Percentiles rank a stretch among this genome's conserved stretches.
These are phyloP conservation scores for Trichothecium roseum DNA, from an alignment of 2,329 filamentous ascomycete species.

Conservation along the genomic window DNA sequence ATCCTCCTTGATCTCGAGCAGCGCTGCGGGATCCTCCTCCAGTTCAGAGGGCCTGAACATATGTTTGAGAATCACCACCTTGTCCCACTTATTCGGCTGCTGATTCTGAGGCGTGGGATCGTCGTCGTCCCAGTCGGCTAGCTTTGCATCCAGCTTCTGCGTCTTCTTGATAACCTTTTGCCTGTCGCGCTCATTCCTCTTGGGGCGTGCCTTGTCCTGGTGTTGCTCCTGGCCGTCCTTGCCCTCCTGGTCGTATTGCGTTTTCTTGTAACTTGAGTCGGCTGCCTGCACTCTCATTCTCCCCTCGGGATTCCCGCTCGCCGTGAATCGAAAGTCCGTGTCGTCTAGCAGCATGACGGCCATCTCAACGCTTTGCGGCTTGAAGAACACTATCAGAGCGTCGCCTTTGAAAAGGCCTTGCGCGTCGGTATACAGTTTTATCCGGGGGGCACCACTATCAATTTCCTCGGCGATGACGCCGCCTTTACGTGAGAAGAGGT, in stretches of 20 bases:
- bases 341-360: conserved; percentile 75
- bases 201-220: conserved; percentile 25
- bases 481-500: conserved; percentile 73
- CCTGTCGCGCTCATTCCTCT: conserved; percentile 57
- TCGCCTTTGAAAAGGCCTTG: conserved; percentile 86
- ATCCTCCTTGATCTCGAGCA: conserved; percentile 90
- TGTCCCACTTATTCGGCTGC: conserved; percentile 55
- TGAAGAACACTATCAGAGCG: conserved; percentile 87
- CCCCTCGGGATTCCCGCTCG: conserved; percentile 41
- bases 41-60: conserved; percentile 88
- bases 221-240: conserved; percentile 20
- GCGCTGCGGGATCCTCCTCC: conserved; percentile 70
- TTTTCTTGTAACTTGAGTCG: conserved; percentile 86
- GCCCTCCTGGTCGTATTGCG: conserved; percentile 49
- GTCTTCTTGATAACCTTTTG: conserved; percentile 87
- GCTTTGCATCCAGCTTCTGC: conserved; percentile 81
- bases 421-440: conserved; percentile 85
- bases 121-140: conserved; percentile 94
- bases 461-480: conserved; percentile 93
- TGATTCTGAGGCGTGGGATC: conserved; percentile 40
- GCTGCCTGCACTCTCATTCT: conserved; percentile 75
- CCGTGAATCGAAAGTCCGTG: conserved; percentile 62
- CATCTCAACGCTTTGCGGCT: conserved; percentile 82
- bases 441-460: conserved; percentile 74
- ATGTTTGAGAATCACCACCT: conserved; percentile 77